phyloP scores from a whole-genome alignment of 1,139 yeast species.

The Zhuliangozyma blackwelliae region DNA sequence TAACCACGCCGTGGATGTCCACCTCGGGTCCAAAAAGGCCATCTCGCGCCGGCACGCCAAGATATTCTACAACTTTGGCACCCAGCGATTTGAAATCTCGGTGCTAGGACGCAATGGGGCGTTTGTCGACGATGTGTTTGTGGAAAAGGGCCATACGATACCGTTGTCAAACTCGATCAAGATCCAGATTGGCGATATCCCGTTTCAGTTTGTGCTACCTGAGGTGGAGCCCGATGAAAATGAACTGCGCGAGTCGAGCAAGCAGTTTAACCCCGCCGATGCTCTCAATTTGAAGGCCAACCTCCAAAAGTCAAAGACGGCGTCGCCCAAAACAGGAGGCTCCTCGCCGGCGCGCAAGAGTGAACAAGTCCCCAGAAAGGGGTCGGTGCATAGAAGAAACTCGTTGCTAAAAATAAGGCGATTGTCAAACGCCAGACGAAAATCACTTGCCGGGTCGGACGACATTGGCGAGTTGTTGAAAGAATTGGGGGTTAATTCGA shows the following conservation, averaged over 20 bases:
- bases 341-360: constrained; percentile 3
- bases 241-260: constrained; percentile 15
- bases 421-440: constrained; percentile 35
- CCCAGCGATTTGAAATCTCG: constrained; percentile 85
- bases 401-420: constrained; percentile 20
- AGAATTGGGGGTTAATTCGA: constrained; percentile 36
- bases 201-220: constrained; percentile 83
- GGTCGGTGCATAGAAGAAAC: constrained; percentile 8
- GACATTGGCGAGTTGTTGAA: constrained; percentile 37
- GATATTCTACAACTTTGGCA: constrained; percentile 91
- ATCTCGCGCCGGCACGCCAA: constrained; percentile 91
- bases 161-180: constrained; percentile 78
- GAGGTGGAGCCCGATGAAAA: constrained; percentile 30
- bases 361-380: background rate
- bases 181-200: constrained; percentile 89
- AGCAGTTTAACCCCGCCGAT: constrained; percentile 49
- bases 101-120: constrained; percentile 95
- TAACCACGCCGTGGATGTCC: constrained; percentile 77
- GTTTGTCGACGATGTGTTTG: constrained; percentile 83
- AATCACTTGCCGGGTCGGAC: constrained; percentile 32
- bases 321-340: constrained; percentile 12
- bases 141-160: constrained; percentile 85
- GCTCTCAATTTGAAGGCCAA: constrained; percentile 50
- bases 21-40: constrained; percentile 85
- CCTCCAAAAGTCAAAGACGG: constrained; percentile 28